phyloP scores from a whole-genome alignment of 176 grass and related monocot genomes.

The Thalia dealbata region DNA sequence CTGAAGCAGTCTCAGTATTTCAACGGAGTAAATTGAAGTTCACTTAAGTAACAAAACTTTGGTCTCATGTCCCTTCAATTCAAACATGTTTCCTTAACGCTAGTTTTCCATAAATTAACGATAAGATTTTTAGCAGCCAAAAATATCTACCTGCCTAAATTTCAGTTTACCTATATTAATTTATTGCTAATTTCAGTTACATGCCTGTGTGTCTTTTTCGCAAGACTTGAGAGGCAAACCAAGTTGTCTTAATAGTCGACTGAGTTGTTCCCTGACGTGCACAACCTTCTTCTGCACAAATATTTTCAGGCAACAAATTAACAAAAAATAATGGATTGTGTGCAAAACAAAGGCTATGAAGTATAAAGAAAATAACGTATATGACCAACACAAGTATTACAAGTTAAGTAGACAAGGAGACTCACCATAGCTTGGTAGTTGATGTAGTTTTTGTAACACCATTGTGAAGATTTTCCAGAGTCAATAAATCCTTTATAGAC shows the following conservation, averaged over 20 bases:
- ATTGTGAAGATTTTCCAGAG: conserved; percentile 86
- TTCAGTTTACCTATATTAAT: no score
- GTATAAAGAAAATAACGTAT: not conserved
- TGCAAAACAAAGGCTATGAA: not conserved
- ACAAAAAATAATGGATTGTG: not conserved
- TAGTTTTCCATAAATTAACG: not conserved
- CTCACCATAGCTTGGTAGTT: conserved; percentile 89
- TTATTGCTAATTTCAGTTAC: no score
- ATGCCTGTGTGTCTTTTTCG: conserved; percentile 73
- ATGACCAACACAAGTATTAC: conserved; percentile 1
- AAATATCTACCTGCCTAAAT: no score
- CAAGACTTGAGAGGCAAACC: conserved; percentile 77
- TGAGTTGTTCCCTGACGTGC: conserved; percentile 81
- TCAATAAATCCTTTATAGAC: conserved; percentile 92
- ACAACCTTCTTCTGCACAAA: conserved; percentile 76
- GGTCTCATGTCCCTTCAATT: not conserved
- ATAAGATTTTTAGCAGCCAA: no score
- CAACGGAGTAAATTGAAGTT: not conserved
- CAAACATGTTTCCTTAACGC: not conserved
- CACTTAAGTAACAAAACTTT: not conserved
- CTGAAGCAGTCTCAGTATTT: not conserved
- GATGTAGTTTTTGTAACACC: conserved; percentile 95
- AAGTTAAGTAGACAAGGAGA: conserved; percentile 4
- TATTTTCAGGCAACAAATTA: not conserved
- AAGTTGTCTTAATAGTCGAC: conserved; percentile 61